phyloP scores from a whole-genome alignment of 441 rosid genomes.

The Aleurites moluccanus region DNA sequence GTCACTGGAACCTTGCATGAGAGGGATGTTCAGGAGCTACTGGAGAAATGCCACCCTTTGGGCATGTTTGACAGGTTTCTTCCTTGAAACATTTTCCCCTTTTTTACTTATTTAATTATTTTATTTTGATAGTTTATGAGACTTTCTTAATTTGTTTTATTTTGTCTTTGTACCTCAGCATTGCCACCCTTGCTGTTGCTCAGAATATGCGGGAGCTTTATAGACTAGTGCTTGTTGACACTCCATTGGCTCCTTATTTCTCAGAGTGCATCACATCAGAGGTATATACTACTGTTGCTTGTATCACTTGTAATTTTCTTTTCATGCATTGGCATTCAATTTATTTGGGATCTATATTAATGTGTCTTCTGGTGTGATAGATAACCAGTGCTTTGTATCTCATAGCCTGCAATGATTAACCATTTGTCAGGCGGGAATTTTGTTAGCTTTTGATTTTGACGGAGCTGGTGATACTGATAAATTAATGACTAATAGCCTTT shows the following conservation, averaged over 20 bases:
- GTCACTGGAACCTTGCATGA: conserved; percentile 98
- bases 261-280: conserved; percentile 97
- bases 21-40: conserved; percentile 94
- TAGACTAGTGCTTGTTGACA: conserved; percentile 94
- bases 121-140: background rate
- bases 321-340: background rate
- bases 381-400: background rate
- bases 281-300: conserved; percentile 37
- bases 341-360: background rate
- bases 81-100: background rate
- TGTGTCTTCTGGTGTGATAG: background rate
- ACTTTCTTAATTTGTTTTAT: background rate
- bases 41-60: conserved; percentile 96
- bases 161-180: conserved; percentile 45
- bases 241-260: conserved; percentile 96
- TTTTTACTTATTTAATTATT: background rate
- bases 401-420: background rate
- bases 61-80: conserved; percentile 99
- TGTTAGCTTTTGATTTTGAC: background rate
- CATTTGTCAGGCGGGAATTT: background rate
- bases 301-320: conserved; percentile 9
- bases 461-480: background rate
- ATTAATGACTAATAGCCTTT: background rate
- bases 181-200: conserved; percentile 97
- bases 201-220: conserved; percentile 98